Evolutionary conservation across 768 basidiomycete genomes (phyloP), one percentile per base, ranked within the genome.

Genomic region (Tricholoma sp.): DNA sequence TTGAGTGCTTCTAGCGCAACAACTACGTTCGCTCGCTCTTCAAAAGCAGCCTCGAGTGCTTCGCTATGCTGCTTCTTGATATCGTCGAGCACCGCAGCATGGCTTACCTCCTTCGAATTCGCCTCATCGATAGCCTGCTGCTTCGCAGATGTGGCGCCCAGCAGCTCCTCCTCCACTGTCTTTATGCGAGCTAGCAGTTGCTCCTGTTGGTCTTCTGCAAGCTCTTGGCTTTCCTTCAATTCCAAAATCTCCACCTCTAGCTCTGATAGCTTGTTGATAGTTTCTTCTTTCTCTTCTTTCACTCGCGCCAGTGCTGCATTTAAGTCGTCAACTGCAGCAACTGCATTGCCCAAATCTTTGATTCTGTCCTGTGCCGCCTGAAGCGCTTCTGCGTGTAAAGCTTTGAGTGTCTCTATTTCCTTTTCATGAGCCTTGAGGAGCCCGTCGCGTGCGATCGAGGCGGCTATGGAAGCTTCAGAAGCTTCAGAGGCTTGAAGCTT

Each of bases 161-260:
- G 67, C 12, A 88, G 66, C 47, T 89, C 78, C 37, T 73, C 77
- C 65, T 89, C 83, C 44, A 86, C 66, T 9, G 63, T 60, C 57
- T 80, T 76, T 31, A 88, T 72, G 47, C 71, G 79, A 10, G 72
- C 68, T 37, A 78, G 63, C 10, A 77, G 67, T 57, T 73, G 72
- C 47, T 71, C 74, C 50, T 78, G 81, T 31, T 78, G 78, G 54
- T 90, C 89, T 62, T 88, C 84, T 6, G 78, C 72, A 17, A 69
- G 69, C 61, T 92, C 91, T 58, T 82, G 81, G 41, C 74, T 74
- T 66, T 94, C 91, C 68, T 79, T 89, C 57, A 86, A 64, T 70
- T 93, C 91, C 56, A 92, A 69, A 41, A 91, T 78, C 66, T 93
- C 89, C 50, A 94, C 73, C 72, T 94, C 91, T 24, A 91, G 75